Conservation (phyloP, 495 filamentous ascomycete genomes). For the Aspergillus heteromorphus region DNA sequence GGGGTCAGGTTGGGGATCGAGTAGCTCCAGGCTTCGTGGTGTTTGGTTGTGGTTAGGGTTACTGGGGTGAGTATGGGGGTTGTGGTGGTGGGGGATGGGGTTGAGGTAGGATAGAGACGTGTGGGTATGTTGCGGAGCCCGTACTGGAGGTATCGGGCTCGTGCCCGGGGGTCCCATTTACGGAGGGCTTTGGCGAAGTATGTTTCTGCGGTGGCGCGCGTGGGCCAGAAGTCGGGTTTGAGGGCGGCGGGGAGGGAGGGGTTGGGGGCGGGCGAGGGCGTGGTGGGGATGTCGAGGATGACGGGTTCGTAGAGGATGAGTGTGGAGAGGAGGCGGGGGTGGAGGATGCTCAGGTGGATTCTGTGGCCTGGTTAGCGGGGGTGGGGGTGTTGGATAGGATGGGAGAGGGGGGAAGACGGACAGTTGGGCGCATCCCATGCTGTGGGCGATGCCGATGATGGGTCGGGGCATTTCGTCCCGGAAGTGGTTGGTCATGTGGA, state of each 20-base stretch:
- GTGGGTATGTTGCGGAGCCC: constrained; percentile 48
- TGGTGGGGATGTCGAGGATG: constrained; percentile 36
- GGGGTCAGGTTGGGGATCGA: constrained; percentile 14
- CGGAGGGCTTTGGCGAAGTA: constrained; percentile 12
- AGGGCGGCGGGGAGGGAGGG: constrained; percentile 33
- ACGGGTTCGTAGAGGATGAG: constrained; percentile 66
- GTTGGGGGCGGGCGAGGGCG: constrained; percentile 8
- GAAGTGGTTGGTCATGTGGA: constrained; percentile 70
- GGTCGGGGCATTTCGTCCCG: constrained; percentile 66
- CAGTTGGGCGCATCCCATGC: constrained; percentile 65
- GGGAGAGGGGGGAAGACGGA: neutral
- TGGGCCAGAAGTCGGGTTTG: constrained; percentile 56
- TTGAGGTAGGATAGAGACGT: constrained; percentile 29
- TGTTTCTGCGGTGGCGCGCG: constrained; percentile 7
- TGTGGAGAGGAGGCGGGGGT: constrained; percentile 64
- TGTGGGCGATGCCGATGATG: constrained; percentile 72
- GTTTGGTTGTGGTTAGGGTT: constrained; percentile 59
- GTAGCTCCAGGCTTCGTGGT: constrained; percentile 51
- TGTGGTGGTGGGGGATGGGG: constrained; percentile 20
- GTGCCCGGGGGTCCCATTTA: constrained; percentile 52
- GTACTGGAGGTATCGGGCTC: constrained; percentile 45
- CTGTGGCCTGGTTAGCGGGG: constrained; percentile 1
- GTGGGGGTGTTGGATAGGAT: neutral
- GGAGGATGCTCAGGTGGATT: constrained; percentile 52
- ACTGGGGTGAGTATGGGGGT: constrained; percentile 44